Base-by-base conservation (phyloP, 1,284 basidiomycete species). In the Heimioporus punctisporus region DNA sequence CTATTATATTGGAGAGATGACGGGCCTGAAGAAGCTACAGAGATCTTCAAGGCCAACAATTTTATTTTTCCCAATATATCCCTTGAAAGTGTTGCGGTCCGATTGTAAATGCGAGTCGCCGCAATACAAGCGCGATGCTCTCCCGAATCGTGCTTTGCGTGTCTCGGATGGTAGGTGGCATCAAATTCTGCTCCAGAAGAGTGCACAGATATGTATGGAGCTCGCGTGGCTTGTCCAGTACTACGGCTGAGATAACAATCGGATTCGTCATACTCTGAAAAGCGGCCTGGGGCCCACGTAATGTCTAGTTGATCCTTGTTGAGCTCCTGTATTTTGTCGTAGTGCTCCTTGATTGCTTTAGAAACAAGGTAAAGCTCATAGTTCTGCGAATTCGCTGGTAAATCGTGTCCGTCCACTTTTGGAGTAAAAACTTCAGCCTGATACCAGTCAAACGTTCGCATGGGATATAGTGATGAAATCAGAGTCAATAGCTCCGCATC, bases 41-140 rank as follows among this genome's bases (percentile, higher is more conserved):
- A 17, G 15, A 37, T 8, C 15, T 37, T 8, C 15, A 17, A 17
- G 15, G 34, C n/a, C 34, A 14, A 37, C 15, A 14, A 19, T 37
- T 37, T 19, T 7, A 37, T 19, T 10, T 17, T 37, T 5, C n/a
- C n/a, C 34, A 14, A 37, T 37, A 37, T 37, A 37, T 19, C 15
- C 34, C n/a, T n/a, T n/a, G n/a, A n/a, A n/a, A n/a, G n/a, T 1
- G 6, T 19, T 31, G 43, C 3, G 1, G 37, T 52, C 24, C 57
- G 48, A 21, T 6, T 21, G 25, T 48, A 52, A 14, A 64, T 47
- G 1, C 21, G 15, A 7, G 46, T 45, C 4, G 66, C 64, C 3
- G 56, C 46, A 0, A 27, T 46, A 50, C 50, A 60, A 19, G 63
- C 65, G 1, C 51, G 59, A 25, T 48, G 44, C 23, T 68, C 65